Conservation (phyloP, 2,329 filamentous ascomycete species). For the Dissoconium aciculare region DNA sequence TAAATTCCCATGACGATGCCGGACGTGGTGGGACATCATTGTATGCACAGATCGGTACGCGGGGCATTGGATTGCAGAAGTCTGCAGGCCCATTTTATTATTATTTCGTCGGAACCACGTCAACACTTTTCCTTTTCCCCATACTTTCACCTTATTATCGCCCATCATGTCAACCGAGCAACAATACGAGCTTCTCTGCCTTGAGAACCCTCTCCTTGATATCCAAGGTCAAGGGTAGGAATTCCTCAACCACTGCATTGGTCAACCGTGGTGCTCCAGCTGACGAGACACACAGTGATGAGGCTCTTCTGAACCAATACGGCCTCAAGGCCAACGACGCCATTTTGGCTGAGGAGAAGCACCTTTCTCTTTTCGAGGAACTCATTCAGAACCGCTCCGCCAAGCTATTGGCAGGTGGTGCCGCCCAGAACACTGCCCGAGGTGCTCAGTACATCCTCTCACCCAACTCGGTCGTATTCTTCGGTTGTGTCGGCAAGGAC, state of each 20-base stretch:
- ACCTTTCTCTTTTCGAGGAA: conserved; percentile 82
- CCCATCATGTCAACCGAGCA: conserved; percentile 14
- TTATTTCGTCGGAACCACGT: no score
- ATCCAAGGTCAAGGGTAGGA: conserved; percentile 66
- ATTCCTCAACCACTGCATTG: neutral
- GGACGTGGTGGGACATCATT: no score
- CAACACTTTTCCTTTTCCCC: no score
- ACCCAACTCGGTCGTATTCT: conserved; percentile 76
- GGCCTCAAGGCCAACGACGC: conserved; percentile 90
- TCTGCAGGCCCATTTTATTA: no score
- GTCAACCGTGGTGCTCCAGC: conserved; percentile 13
- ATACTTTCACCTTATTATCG: no score
- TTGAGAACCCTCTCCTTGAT: conserved; percentile 97
- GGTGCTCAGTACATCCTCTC: conserved; percentile 92
- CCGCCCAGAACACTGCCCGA: conserved; percentile 92
- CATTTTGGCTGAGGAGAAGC: conserved; percentile 87
- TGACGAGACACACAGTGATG: conserved; percentile 43
- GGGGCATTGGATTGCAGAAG: no score
- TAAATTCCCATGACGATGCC: no score
- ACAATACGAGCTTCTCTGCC: conserved; percentile 76
- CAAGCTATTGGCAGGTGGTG: conserved; percentile 88
- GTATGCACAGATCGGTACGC: no score
- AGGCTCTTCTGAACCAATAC: conserved; percentile 82
- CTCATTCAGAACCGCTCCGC: conserved; percentile 82
- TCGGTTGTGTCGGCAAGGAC: conserved; percentile 88